Evolutionary conservation across 2,329 filamentous ascomycete species (phyloP), one percentile per base, ranked within the genome.

Genomic region (Myrmaecium sp.): DNA sequence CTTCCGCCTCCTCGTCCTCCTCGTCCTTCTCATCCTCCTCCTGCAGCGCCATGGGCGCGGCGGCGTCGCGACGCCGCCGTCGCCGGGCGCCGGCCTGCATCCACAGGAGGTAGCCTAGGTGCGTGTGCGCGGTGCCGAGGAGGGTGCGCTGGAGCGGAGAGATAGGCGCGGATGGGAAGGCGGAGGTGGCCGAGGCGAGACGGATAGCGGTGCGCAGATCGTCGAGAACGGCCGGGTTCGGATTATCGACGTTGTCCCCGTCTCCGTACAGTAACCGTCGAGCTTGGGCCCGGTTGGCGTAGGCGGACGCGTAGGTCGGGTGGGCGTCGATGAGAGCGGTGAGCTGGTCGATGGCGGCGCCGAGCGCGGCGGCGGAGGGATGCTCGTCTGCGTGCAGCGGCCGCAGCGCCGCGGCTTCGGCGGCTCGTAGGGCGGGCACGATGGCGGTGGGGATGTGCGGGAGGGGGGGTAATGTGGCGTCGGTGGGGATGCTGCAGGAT

Each of bases 261-360:
- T 77, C 71, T 7, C 72, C 73, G 34, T 74, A 70, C 30, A 71
- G 50, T 25, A 74, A 57, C 13, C 74, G 56, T 16, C 65, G 39
- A 6, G 74, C 62, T 46, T 84, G 79, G 3, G 74, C 78, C 26
- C 77, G 64, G 49, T 86, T 84, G 45, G 82, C 77, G 31, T 69
- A 65, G 5, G 71, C 74, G 35, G 74, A 79, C 13, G 77, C 75
- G 47, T 84, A 84, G 17, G 55, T 49, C 3, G 77, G 74, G 28
- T 69, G 46, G 14, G 64, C 49, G 3, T 54, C 41, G 21, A 82
- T 65, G 17, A 82, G 56, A 2, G 49, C 43, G 16, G 62, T 58
- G 4, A 84, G 54, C 5, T 55, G 48, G 6, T 47, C 17, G 6
- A 45, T 33, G 1, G 44, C 41, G n/a, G 14, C n/a, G 12, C 27